Evolutionary conservation across 306 rosid species (phyloP), one percentile per base, ranked within the genome.

Genomic region (Senna siamea): DNA sequence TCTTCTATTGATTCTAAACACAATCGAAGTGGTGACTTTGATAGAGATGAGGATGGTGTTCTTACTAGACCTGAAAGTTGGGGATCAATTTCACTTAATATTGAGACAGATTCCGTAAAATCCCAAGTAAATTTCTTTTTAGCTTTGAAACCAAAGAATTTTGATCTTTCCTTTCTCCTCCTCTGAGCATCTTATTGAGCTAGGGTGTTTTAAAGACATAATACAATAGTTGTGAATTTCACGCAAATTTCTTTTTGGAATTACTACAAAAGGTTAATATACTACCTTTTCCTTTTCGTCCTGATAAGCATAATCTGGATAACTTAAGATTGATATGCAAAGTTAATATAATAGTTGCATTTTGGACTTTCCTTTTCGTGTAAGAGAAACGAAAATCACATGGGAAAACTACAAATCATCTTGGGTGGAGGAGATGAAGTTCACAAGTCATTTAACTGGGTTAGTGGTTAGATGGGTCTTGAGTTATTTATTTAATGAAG

Each of bases 71-170:
- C 54, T 51, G 78, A 46, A 48, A 69, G 50, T 65, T 59, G 55
- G 82, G 79, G 84, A 41, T 82, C 86, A 0, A 59, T 79, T 68
- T 72, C 61, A 47, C 69, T 41, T 7, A 52, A 74, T 61, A 66
- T 9, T 3, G 80, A 66, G 62, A 77, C 43, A 38, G 73, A 35
- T 47, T 14, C 63, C 5, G 78, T 57, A 72, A 70, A 69, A 82
- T 85, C 37, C 83, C 87, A 75, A 87, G 89, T 81, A 28, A 47
- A 58, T 46, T 18, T 50, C 12, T n/a, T n/a, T n/a, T n/a, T n/a
- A n/a, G n/a, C n/a, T n/a, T n/a, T n/a, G n/a, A n/a, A n/a, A n/a
- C n/a, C n/a, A n/a, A n/a, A n/a, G n/a, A n/a, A n/a, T n/a, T n/a
- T n/a, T n/a, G n/a, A n/a, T n/a, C n/a, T n/a, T n/a, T n/a, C n/a